Percentiles rank a stretch among this genome's conserved stretches.
Evolutionary conservation across 768 basidiomycete genomes (phyloP).

Genomic region (Austroboletus festivus): DNA sequence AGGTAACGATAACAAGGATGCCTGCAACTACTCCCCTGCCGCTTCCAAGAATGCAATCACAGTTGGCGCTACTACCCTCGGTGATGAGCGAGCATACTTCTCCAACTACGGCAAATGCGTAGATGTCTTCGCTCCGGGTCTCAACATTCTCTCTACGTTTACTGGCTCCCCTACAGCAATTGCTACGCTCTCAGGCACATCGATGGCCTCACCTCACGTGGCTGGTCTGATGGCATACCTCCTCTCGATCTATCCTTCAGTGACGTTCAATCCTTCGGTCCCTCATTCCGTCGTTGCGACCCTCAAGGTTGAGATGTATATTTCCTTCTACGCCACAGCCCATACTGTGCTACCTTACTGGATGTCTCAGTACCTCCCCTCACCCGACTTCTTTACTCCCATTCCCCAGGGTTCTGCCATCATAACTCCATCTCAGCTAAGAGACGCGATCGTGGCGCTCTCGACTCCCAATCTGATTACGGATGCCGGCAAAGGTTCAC

Average conservation of each 20-base stretch:
- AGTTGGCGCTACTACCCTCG: conserved; percentile 86
- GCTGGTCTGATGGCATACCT: conserved; percentile 91
- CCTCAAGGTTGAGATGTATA: conserved; percentile 33
- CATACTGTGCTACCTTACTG: conserved; percentile 57
- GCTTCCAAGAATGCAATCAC: conserved; percentile 87
- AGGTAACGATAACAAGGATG: conserved; percentile 84
- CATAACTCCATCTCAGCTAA: conserved; percentile 70
- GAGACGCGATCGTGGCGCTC: conserved; percentile 66
- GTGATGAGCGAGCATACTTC: conserved; percentile 83
- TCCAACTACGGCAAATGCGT: conserved; percentile 91
- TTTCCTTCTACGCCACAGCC: conserved; percentile 51
- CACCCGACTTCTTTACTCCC: conserved; percentile 43
- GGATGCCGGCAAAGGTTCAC: conserved; percentile 47
- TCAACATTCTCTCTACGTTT: conserved; percentile 90
- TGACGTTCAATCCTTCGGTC: conserved; percentile 54
- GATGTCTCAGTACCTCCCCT: conserved; percentile 56
- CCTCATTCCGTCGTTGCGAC: conserved; percentile 37
- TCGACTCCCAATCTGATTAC: conserved; percentile 49
- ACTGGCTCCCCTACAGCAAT: conserved; percentile 58
- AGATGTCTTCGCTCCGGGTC: conserved; percentile 87
- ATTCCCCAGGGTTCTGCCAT: conserved; percentile 40
- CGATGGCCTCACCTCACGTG: conserved; percentile 93
- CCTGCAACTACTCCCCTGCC: conserved; percentile 92
- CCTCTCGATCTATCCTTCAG: conserved; percentile 79
- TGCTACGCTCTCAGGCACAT: conserved; percentile 83